Base-by-base conservation (phyloP, 1,284 basidiomycete genomes). In the Coniferiporia weirii region DNA sequence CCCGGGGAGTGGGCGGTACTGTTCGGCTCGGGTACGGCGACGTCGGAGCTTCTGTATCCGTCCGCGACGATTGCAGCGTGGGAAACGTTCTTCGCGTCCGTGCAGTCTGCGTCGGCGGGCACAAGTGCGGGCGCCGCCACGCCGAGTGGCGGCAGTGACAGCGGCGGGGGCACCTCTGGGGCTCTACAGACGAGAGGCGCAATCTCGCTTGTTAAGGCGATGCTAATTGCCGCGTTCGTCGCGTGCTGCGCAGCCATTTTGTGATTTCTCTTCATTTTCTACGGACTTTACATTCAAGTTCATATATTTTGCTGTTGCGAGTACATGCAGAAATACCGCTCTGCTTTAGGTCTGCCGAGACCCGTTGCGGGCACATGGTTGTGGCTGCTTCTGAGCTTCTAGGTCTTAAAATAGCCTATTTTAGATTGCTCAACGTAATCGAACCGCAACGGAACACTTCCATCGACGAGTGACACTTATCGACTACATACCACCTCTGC, bases 11-110 rank as follows among this genome's bases (percentile, higher is more conserved):
- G 78, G 19, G 77, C 72, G 6, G 78, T 86, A n/a, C 81, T 77
- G 57, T 79, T 78, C 54, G 82, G 82, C 1, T 70, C 73, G 3
- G 76, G 73, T 0, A 73, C 76, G 6, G 79, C 77, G 10, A 73
- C 72, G 52, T 80, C 77, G 13, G 82, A 78, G 5, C 79, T 79
- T 63, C 69, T 78, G 17, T 81, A 76, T 63, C 82, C 83, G 12
- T 67, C 73, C 1, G 78, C 78, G 0, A 85, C 83, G 0, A 73
- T 81, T 45, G 76, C 76, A 9, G 81, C 82, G 1, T 88, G 85
- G 85, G 68, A 76, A 45, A 67, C 59, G 52, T 73, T 67, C 65
- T 66, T 72, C 57, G 63, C 56, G 20, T 62, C 64, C 1, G 61
- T 56, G 27, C 60, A 56, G 35, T n/a, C 36, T 4, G 45, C 54